Evolutionary conservation across 345 rosid species (phyloP).

Genomic region (Syzygium oleosum): DNA sequence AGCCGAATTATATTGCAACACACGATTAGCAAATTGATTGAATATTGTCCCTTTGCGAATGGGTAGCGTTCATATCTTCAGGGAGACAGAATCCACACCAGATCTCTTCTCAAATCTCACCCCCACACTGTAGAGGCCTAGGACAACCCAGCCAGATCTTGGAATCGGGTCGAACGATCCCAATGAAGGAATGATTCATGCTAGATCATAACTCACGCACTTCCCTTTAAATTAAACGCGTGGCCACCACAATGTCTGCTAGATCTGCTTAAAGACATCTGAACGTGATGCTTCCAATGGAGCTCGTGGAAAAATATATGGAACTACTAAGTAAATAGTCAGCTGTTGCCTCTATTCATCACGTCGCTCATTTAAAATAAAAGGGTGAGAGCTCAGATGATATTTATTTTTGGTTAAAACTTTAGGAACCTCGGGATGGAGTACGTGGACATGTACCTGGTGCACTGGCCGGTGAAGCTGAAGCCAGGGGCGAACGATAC

Average conservation of each 20-base stretch:
- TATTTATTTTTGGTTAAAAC: not conserved
- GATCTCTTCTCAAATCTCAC: not conserved
- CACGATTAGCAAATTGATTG: not conserved
- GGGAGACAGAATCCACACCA: not conserved
- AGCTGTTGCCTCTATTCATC: not conserved
- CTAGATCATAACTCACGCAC: not conserved
- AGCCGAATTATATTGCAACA: not conserved
- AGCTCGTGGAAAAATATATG: not conserved
- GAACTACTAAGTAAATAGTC: not conserved
- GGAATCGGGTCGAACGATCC: not conserved
- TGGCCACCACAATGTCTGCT: not conserved
- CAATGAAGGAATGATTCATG: not conserved
- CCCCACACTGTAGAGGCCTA: not conserved
- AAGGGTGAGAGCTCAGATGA: not conserved
- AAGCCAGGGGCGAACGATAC: conserved; percentile 49
- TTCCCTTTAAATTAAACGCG: not conserved
- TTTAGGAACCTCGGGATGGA: conserved; percentile 62
- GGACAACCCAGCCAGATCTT: not conserved
- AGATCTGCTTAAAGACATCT: not conserved
- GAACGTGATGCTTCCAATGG: not conserved
- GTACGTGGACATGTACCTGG: conserved; percentile 72
- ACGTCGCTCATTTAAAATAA: not conserved
- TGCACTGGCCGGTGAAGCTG: conserved; percentile 91
- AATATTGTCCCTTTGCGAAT: not conserved
- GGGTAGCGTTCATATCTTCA: not conserved